Evolutionary conservation across 495 filamentous ascomycete genomes (phyloP).

Genomic region (Bombardia bombarda): DNA sequence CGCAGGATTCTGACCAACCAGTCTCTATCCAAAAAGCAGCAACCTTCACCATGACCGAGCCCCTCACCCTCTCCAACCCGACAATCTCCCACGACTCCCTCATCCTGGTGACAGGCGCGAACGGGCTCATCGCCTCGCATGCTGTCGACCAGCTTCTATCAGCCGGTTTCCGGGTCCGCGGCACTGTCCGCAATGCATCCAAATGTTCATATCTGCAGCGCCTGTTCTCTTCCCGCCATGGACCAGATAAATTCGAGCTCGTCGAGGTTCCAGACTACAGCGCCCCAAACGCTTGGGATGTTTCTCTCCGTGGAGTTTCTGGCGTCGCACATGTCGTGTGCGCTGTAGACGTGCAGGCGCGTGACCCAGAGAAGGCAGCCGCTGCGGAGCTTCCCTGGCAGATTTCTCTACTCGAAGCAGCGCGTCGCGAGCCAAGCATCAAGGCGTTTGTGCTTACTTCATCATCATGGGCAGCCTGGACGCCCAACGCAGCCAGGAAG

Average conservation of each 20-base stretch:
- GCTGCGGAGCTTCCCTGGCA: slow-evolving; percentile 22
- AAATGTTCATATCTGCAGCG: slow-evolving; percentile 8
- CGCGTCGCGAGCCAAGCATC: slow-evolving; percentile 11
- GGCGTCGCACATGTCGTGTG: slow-evolving; percentile 22
- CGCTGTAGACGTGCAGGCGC: slow-evolving; percentile 9
- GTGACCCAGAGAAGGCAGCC: slow-evolving; percentile 16
- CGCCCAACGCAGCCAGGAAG: slow-evolving; percentile 15
- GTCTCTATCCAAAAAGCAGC: neutral
- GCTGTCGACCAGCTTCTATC: slow-evolving; percentile 40
- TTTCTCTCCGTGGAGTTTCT: slow-evolving; percentile 14
- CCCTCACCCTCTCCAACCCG: slow-evolving; percentile 6
- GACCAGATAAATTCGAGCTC: slow-evolving; percentile 13
- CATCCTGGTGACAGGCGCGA: slow-evolving; percentile 49
- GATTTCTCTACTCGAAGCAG: slow-evolving; percentile 17
- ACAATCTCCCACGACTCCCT: slow-evolving; percentile 13
- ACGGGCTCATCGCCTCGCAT: slow-evolving; percentile 49
- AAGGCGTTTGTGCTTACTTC: slow-evolving; percentile 22
- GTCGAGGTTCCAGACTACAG: slow-evolving; percentile 20
- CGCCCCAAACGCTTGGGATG: slow-evolving; percentile 8
- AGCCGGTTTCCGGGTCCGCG: slow-evolving; percentile 43
- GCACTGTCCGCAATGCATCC: slow-evolving; percentile 34
- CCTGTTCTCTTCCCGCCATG: slow-evolving; percentile 18
- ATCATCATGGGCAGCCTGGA: slow-evolving; percentile 27
- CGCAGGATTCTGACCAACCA: too few species aligned
- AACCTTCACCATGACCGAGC: neutral